Evolutionary conservation across 2,329 filamentous ascomycete species (phyloP), one percentile per base, ranked within the genome.

Genomic region (Beauveria varroae): DNA sequence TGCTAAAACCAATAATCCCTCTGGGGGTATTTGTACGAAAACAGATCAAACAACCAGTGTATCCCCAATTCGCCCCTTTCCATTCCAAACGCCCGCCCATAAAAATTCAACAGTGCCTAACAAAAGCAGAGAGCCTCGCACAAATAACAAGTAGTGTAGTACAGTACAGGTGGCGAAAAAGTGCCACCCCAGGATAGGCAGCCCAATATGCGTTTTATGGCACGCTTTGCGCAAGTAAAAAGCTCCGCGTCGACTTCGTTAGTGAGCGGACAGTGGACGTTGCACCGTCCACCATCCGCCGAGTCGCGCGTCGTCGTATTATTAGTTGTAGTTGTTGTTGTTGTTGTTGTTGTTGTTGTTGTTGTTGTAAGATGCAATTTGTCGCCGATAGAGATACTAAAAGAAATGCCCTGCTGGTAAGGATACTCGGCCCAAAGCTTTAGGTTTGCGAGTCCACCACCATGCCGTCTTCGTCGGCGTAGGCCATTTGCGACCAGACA

Each of bases 401-500:
- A 5, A 37, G 24, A 16, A 9, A 24, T 40, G 46, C 41, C 18
- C 41, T n/a, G 22, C 3, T n/a, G 8, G 46, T 55, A 40, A 9
- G 2, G 4, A 28, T 26, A 12, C n/a, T 20, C 41, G 43, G 12
- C n/a, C 22, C 30, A 30, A 20, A 10, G 28, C 3, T 41, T 18
- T 60, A 54, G 26, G 7, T 40, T 49, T 54, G 28, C 41, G 58
- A 53, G 46, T 76, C 74, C 59, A 73, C 63, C 30, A 67, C 63
- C 69, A 73, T 72, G 54, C 71, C 72, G 34, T 68, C 63, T 30
- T 78, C 79, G 28, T 73, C 73, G 16, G 75, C 65, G 70, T 96
- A 96, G 14, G 89, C 85, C 58, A 96, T 78, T 2, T 85, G 84
- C 1, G 84, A 83, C 91, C 93, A 98, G 3, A 96, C 88, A 54